Base-by-base conservation (phyloP, 78 protist species). In the Monosiga brevicollis region DNA sequence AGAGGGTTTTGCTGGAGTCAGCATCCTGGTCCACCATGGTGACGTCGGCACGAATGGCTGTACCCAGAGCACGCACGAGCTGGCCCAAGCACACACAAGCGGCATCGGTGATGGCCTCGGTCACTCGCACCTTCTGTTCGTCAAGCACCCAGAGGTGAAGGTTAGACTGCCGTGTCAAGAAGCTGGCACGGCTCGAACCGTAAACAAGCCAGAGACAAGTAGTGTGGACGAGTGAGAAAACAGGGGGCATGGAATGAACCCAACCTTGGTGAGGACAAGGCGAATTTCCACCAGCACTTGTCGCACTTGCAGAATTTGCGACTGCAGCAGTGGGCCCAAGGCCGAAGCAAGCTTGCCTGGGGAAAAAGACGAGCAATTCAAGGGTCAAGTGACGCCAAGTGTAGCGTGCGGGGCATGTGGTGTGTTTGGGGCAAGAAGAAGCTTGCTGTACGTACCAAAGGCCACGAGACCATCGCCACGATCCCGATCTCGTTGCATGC, bases 1-100 rank as follows among this genome's bases (percentile, higher is more conserved):
- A n/a, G n/a, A n/a, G n/a, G n/a, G n/a, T 89, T 84, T 24, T 38
- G 86, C 10, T 35, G 73, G 41, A 81, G 49, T n/a, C n/a, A n/a
- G n/a, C n/a, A n/a, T n/a, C n/a, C 6, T 62, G 76, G n/a, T 83
- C 38, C 3, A 1, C 29, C 3, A 76, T 6, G 62, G 25, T 40
- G 20, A 1, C 3, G 0, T n/a, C 26, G 42, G 39, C 1, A 43
- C 32, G 49, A 36, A 49, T 29, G 83, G 34, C 76, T 11, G 73
- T 23, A 40, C 83, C 73, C n/a, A 81, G n/a, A 36, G 84, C 82
- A 0, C 38, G 81, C 15, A 76, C 86, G 39, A 82, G 86, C 83
- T 78, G 73, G 72, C 42, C 1, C 49, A 87, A 39, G 73, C 87
- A 83, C n/a, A 54, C 62, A 76, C 78, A 54, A 55, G 54, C 87